Percentiles rank a stretch among this genome's conserved stretches.
These are phyloP conservation scores for Leishmania turanica DNA, from an alignment of 208 protist genomes.

Conservation along the genomic window DNA sequence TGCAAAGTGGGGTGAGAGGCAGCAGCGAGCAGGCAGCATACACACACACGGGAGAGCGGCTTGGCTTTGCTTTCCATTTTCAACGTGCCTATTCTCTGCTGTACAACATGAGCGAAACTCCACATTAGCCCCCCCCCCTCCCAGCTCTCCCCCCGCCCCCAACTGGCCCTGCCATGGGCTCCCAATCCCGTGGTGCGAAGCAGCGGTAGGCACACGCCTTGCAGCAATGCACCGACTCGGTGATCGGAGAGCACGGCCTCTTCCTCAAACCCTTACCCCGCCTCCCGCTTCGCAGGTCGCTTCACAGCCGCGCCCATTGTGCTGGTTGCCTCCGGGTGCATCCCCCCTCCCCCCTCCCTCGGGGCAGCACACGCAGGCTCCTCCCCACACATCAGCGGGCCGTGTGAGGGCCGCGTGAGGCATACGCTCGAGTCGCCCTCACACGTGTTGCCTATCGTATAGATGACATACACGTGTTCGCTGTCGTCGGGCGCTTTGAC, in stretches of 20 bases:
- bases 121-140: neutral
- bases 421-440: neutral
- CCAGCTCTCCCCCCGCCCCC: too few species aligned
- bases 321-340: neutral
- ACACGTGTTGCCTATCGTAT: neutral
- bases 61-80: neutral
- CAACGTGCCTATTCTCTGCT: too few species aligned
- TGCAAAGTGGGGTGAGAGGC: neutral
- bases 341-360: too few species aligned
- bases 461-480: neutral
- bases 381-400: too few species aligned
- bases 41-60: neutral
- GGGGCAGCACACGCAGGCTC: too few species aligned
- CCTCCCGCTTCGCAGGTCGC: neutral
- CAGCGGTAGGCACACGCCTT: neutral
- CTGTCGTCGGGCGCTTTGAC: neutral
- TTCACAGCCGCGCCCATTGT: neutral
- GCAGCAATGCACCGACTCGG: neutral
- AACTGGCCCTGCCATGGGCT: too few species aligned
- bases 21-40: neutral
- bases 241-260: neutral
- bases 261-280: neutral
- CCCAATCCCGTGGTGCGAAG: neutral
- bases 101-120: too few species aligned
- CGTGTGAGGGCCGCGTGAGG: neutral